phyloP scores from a whole-genome alignment of 2,329 filamentous ascomycete genomes.

The Diaporthe ilicicola region DNA sequence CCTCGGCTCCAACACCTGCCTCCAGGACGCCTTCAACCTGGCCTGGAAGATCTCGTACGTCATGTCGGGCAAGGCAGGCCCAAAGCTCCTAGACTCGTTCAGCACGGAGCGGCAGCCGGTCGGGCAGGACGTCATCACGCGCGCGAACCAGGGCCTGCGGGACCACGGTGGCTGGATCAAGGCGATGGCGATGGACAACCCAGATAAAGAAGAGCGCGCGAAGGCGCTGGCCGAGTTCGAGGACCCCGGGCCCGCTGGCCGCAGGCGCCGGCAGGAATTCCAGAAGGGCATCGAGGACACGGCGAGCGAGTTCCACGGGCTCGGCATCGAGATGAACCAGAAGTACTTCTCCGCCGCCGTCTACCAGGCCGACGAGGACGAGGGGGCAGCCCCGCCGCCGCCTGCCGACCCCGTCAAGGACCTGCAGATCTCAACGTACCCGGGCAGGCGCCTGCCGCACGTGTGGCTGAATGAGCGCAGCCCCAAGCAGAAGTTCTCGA shows the following conservation, averaged over 20 bases:
- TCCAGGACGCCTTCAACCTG: constrained; percentile 64
- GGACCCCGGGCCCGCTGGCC: constrained; percentile 47
- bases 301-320: constrained; percentile 59
- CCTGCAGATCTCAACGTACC: constrained; percentile 61
- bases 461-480: constrained; percentile 65
- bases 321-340: constrained; percentile 69
- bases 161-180: constrained; percentile 58
- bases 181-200: constrained; percentile 53
- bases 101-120: constrained; percentile 58
- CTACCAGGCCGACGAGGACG: constrained; percentile 57
- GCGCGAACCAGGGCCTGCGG: constrained; percentile 65
- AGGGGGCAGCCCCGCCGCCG: constrained; percentile 39
- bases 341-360: constrained; percentile 57
- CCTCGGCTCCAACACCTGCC: constrained; percentile 66
- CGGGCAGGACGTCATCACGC: constrained; percentile 55
- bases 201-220: constrained; percentile 49
- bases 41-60: constrained; percentile 65
- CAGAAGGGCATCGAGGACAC: constrained; percentile 52
- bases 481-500: constrained; percentile 58
- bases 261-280: constrained; percentile 48
- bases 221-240: constrained; percentile 51
- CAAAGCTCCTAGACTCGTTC: constrained; percentile 52
- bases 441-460: constrained; percentile 68
- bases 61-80: constrained; percentile 47
- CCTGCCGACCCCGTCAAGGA: constrained; percentile 51